Conservation (phyloP, 129 eudicot species). For the Arctium lappa region DNA sequence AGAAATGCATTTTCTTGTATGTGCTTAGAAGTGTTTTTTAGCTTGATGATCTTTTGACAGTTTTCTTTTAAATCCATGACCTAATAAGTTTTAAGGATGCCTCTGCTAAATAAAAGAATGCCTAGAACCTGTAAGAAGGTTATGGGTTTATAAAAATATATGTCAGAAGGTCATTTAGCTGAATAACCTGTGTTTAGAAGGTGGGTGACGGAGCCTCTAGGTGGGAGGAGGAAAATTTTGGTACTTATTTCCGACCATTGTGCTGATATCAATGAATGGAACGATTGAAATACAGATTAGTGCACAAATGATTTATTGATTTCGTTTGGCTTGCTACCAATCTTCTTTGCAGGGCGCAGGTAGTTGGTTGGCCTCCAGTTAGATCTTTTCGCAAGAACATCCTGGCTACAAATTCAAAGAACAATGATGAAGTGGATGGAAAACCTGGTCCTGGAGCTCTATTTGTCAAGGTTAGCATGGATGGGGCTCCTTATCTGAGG, state of each 20-base stretch:
- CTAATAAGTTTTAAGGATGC: not conserved
- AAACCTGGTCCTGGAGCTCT: slow-evolving; percentile 64
- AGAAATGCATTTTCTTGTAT: not conserved
- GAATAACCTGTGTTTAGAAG: not conserved
- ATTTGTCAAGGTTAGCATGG: slow-evolving; percentile 94
- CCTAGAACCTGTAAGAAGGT: not conserved
- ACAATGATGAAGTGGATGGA: slow-evolving; percentile 66
- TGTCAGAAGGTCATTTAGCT: not conserved
- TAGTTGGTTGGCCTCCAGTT: slow-evolving; percentile 98
- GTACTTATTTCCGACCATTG: not conserved
- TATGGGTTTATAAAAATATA: not conserved
- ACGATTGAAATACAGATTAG: not conserved
- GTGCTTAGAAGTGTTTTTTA: not conserved
- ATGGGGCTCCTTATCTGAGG: slow-evolving; percentile 98
- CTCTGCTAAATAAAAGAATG: not conserved
- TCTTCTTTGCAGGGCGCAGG: slow-evolving; percentile 73
- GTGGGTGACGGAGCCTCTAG: not conserved
- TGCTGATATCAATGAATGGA: not conserved
- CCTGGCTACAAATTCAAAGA: slow-evolving; percentile 70
- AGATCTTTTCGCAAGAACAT: slow-evolving; percentile 83
- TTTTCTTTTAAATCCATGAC: not conserved
- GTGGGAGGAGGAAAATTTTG: not conserved
- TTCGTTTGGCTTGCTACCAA: slow-evolving; percentile 1
- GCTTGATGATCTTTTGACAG: not conserved
- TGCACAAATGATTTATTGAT: not conserved